Conservation (phyloP, 2,329 filamentous ascomycete genomes). For the Nannizzia gypsea region DNA sequence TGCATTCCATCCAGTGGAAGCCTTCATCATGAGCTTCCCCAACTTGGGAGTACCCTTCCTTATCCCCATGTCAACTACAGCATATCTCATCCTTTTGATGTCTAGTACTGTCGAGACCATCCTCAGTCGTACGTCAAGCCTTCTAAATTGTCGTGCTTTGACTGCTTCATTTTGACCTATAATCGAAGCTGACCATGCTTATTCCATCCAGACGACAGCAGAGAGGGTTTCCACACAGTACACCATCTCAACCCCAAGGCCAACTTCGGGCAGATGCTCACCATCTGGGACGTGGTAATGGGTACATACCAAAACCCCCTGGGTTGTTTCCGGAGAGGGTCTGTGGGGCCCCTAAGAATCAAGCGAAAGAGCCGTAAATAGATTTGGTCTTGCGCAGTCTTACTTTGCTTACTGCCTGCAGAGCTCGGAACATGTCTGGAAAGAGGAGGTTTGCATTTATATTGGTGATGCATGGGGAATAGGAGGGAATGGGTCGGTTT, state of each 20-base stretch:
- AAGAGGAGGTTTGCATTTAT: too few relatives aligned
- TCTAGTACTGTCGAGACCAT: neutral
- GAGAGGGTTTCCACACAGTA: neutral
- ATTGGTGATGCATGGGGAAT: too few relatives aligned
- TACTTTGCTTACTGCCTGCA: too few relatives aligned
- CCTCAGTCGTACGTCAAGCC: neutral
- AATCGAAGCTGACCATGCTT: neutral
- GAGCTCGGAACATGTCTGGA: too few relatives aligned
- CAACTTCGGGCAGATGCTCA: neutral
- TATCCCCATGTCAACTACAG: neutral
- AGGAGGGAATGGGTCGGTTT: too few relatives aligned
- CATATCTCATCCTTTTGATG: neutral
- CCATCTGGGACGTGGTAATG: neutral
- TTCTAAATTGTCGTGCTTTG: too few relatives aligned
- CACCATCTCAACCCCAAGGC: neutral
- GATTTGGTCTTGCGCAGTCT: neutral
- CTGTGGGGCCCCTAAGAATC: neutral
- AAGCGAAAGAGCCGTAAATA: neutral
- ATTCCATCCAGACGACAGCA: neutral
- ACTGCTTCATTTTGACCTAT: too few relatives aligned
- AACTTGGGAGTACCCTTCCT: neutral
- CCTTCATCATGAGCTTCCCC: neutral
- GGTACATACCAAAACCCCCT: neutral
- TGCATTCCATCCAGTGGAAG: neutral
- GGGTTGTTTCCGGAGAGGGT: neutral